Percentiles rank a stretch among this genome's conserved stretches.
These are phyloP conservation scores for Acanthamoeba triangularis DNA, from an alignment of 208 protist genomes.

Conservation along the genomic window DNA sequence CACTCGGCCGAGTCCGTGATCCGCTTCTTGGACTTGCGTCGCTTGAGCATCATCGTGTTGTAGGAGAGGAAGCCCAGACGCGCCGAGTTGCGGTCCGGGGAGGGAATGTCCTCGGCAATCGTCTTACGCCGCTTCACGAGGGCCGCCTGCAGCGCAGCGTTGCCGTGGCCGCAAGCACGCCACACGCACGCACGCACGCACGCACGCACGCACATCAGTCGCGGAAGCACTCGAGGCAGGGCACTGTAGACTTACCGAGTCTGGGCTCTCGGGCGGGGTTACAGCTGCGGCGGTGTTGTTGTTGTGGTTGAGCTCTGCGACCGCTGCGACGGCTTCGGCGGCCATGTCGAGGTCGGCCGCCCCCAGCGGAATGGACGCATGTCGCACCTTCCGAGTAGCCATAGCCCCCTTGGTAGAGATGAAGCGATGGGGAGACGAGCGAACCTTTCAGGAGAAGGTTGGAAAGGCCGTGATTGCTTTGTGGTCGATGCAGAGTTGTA, in stretches of 20 bases:
- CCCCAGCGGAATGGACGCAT: background rate
- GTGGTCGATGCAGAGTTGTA: too few relatives aligned
- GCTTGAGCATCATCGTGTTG: slow-evolving; percentile 41
- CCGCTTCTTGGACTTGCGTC: background rate
- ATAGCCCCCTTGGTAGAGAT: too few relatives aligned
- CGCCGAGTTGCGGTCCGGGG: background rate
- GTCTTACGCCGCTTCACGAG: background rate
- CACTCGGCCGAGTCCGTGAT: background rate
- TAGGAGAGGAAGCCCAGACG: slow-evolving; percentile 12
- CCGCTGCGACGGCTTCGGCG: background rate
- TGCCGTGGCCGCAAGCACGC: background rate
- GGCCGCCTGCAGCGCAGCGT: background rate
- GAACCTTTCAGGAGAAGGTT: too few relatives aligned
- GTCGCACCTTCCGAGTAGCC: background rate
- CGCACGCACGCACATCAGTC: too few relatives aligned
- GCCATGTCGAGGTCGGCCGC: background rate
- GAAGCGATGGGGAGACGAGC: too few relatives aligned
- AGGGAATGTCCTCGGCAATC: background rate
- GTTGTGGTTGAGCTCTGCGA: background rate
- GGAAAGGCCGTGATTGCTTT: too few relatives aligned
- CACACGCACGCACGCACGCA: too few relatives aligned
- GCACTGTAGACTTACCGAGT: too few relatives aligned
- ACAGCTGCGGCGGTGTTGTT: background rate
- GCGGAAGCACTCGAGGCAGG: too few relatives aligned
- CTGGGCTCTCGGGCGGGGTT: too few relatives aligned